Evolutionary conservation across 176 grass and related monocot genomes (phyloP).

Genomic region (Pontederia paniculata): DNA sequence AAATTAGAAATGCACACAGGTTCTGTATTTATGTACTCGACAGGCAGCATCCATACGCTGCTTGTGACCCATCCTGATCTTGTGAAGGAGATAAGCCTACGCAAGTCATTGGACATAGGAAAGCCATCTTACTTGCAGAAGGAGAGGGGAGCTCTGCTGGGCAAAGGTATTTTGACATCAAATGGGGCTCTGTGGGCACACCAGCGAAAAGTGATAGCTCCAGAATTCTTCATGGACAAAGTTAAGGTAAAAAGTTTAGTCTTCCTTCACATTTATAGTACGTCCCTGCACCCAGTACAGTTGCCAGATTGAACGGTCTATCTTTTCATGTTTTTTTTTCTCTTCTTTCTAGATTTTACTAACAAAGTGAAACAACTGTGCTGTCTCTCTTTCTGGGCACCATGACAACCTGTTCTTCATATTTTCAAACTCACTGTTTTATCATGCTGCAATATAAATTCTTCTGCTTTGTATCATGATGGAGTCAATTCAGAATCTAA

Average conservation of each 20-base stretch:
- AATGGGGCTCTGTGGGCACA: constrained; percentile 55
- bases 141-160: constrained; percentile 72
- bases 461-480: no score
- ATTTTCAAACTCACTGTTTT: no score
- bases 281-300: neutral
- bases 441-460: no score
- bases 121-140: constrained; percentile 82
- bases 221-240: constrained; percentile 71
- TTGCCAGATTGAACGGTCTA: neutral
- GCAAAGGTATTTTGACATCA: constrained; percentile 62
- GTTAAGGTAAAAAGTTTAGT: constrained; percentile 32
- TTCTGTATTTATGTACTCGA: constrained; percentile 60
- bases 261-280: neutral
- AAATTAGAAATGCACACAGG: constrained; percentile 25
- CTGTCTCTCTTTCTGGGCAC: no score
- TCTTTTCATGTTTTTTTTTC: no score
- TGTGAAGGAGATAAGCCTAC: constrained; percentile 66
- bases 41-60: constrained; percentile 50
- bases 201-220: constrained; percentile 72
- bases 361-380: no score
- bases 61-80: constrained; percentile 71
- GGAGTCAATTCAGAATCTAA: neutral
- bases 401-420: no score
- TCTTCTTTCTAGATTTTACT: no score
- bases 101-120: constrained; percentile 68